phyloP scores from a whole-genome alignment of 2,329 filamentous ascomycete species.

The Monosporascus sp. region DNA sequence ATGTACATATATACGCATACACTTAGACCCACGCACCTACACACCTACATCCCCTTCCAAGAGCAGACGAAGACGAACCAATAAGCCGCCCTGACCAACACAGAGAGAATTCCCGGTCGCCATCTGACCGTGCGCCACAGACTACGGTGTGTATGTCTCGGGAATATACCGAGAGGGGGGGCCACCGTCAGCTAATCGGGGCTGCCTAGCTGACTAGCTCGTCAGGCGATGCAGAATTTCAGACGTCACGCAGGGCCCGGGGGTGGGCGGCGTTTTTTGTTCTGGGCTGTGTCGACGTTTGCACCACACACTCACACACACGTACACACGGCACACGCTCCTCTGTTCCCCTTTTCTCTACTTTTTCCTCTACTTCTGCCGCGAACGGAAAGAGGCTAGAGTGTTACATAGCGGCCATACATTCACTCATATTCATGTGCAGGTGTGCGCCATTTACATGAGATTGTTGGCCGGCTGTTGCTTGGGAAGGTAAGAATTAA shows the following conservation, averaged over 20 bases:
- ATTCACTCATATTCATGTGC: no score
- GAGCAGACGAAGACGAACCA: neutral
- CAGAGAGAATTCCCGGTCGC: neutral
- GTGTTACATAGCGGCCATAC: no score
- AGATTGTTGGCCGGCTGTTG: neutral
- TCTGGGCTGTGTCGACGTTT: conserved; percentile 16
- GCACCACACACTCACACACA: conserved; percentile 17
- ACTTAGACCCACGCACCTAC: neutral
- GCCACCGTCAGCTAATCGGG: neutral
- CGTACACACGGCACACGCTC: conserved; percentile 21
- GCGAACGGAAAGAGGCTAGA: no score
- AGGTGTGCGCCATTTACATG: neutral
- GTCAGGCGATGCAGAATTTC: conserved; percentile 19
- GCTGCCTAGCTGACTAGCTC: neutral
- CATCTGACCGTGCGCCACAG: neutral
- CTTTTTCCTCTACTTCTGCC: neutral
- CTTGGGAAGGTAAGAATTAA: conserved; percentile 1
- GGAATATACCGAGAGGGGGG: conserved; percentile 31
- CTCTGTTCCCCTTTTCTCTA: neutral
- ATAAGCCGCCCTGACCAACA: neutral
- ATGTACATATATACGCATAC: neutral
- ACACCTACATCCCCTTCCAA: neutral
- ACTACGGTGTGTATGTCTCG: conserved; percentile 30
- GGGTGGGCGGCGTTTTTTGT: conserved; percentile 17
- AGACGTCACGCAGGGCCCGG: conserved; percentile 4